Evolutionary conservation across 106 monocot species (phyloP), one percentile per base, ranked within the genome.

Genomic region (Chionographis japonica): DNA sequence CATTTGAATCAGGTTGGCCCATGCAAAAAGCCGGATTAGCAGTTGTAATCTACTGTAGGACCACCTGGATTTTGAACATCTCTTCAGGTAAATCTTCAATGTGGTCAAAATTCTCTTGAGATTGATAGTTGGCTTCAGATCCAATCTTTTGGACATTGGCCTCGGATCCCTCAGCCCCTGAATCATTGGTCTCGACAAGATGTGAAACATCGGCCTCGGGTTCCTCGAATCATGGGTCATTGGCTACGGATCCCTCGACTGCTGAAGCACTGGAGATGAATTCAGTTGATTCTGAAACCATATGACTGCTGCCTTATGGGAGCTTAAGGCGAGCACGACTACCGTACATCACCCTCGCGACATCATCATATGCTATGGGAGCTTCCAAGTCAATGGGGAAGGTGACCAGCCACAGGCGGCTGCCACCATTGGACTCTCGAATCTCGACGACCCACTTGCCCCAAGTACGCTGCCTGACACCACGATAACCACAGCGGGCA

Each of bases 371-470:
- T 1, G 88, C 83, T 12, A 46, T 58, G 12, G 88, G 83, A 55
- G 83, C 83, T 63, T 83, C 88, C 4, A 78, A 3, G 7, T 80
- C 66, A 2, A 83, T 88, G 12, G 60, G 54, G 54, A 72, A 84
- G 10, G 88, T 83, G 1, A 80, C 88, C 12, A 80, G 77, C 88
- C 88, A 88, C 13, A 83, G 77, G 11, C 80, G 83, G 1, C 56
- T 67, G 0, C 80, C 79, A 2, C 74, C 71, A 20, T 66, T 77
- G 2, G 88, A 83, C 39, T 77, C 80, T 54, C 83, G 52, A 12
- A 87, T 82, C 49, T 82, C 86, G 2, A 79, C 76, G 10, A 82
- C 86, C 82, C 82, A 82, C 42, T 79, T 82, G 4, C 86, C 82
- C 79, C 82, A 86, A 2, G 86, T 79, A 2, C 82, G 68, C 52